phyloP scores from a whole-genome alignment of 2,329 filamentous ascomycete genomes.

The Pseudodiploospora longispora region DNA sequence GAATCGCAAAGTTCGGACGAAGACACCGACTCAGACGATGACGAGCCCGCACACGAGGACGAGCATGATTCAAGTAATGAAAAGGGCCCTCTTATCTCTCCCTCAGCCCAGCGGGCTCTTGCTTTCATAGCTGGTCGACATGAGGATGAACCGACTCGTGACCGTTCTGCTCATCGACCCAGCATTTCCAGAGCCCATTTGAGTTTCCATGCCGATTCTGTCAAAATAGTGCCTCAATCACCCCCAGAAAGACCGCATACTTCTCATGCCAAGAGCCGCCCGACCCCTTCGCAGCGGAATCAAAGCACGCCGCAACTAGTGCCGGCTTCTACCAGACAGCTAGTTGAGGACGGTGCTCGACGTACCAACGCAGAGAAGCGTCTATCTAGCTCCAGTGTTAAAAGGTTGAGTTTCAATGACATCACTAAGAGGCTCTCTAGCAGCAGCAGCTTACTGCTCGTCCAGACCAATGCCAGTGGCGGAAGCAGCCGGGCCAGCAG shows the following conservation, averaged over 20 bases:
- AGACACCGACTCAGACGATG: constrained; percentile 28
- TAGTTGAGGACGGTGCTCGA: constrained; percentile 25
- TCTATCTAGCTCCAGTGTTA: constrained; percentile 44
- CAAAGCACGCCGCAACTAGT: constrained; percentile 42
- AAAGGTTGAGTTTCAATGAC: constrained; percentile 54
- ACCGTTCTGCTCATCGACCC: constrained; percentile 25
- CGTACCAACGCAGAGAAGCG: constrained; percentile 33
- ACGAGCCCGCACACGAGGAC: constrained; percentile 27
- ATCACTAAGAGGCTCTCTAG: constrained; percentile 53
- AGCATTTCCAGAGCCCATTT: constrained; percentile 22
- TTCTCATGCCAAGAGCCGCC: constrained; percentile 41
- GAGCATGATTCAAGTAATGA: constrained; percentile 12
- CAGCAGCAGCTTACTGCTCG: constrained; percentile 51
- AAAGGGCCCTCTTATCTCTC: constrained; percentile 29
- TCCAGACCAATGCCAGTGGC: constrained; percentile 47
- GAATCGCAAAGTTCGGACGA: constrained; percentile 28
- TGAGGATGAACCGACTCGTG: constrained; percentile 17
- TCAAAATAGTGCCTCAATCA: constrained; percentile 9
- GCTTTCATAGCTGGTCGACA: constrained; percentile 41
- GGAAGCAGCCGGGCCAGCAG: constrained; percentile 40
- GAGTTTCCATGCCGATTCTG: constrained; percentile 21
- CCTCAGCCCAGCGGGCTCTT: constrained; percentile 40
- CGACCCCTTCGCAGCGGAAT: constrained; percentile 34
- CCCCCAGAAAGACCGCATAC: constrained; percentile 42
- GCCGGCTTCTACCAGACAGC: constrained; percentile 17